Base-by-base conservation (phyloP, 768 basidiomycete species). In the Macrolepiota dolichaula region DNA sequence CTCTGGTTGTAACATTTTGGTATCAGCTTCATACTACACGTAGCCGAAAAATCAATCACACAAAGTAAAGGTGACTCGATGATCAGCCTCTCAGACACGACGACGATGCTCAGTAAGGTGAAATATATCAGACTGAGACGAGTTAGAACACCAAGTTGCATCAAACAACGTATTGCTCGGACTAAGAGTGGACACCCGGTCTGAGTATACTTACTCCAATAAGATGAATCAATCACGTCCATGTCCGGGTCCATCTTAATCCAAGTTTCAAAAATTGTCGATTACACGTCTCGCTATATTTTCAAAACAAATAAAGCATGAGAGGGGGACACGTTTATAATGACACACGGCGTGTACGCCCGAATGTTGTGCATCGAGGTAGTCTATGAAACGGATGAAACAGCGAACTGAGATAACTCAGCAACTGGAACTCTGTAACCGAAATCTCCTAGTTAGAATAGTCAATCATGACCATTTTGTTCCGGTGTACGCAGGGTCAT, bases 401-500 rank as follows among this genome's bases (percentile, higher is more conserved):
- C 35, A 15, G n/a, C 4, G 35, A 38, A 38, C 52, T 54, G 52
- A 54, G 52, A 17, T 54, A 19, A 4, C 13, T 37, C 19, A 19
- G 6, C 35, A 40, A 53, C 25, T 11, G 19, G 12, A n/a, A 49
- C 36, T 24, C 42, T 7, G 19, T 19, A 44, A n/a, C 40, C 40
- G 55, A 44, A n/a, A 40, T n/a, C 24, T 29, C 52, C 32, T 24
- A 12, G 47, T 44, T 2, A 29, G 36, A 29, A 35, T 57, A 57
- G 55, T 35, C 25, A 57, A 57, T 57, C 55, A 57, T 15, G 17
- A 15, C 19, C 5, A 4, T 57, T 25, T n/a, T 57, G 55, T 57
- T 57, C 55, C 55, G 55, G 42, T 15, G 44, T 47, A 27, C 42
- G 49, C 55, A 57, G 55, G 55, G 55, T 57, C 46, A 57, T 29